A percentile compares a stretch with the other conserved stretches of the same genome.
These are phyloP conservation scores for Spathaspora arborariae DNA, from an alignment of 805 yeast species.

Conservation along the genomic window DNA sequence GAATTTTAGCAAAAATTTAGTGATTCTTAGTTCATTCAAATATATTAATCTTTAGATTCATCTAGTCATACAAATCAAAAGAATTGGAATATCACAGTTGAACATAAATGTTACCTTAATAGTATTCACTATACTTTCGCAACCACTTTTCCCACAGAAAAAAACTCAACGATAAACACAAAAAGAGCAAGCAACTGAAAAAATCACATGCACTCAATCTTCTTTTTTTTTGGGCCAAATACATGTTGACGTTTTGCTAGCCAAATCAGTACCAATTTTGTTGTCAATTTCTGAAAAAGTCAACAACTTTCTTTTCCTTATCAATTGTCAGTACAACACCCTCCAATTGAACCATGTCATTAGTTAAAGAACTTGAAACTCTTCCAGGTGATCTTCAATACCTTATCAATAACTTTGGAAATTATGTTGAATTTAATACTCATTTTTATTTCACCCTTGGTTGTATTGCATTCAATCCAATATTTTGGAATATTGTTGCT, in stretches of 20 bases:
- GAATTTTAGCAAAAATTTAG: too few relatives aligned
- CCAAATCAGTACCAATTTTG: neutral
- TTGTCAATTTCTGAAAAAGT: neutral
- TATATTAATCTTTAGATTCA: neutral
- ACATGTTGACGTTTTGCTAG: neutral
- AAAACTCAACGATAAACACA: neutral
- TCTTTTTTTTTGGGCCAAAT: neutral
- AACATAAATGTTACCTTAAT: too few relatives aligned
- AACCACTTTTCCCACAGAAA: neutral
- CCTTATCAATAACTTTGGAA: conserved; percentile 14
- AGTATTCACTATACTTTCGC: too few relatives aligned
- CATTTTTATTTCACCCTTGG: conserved; percentile 43
- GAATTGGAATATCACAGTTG: too few relatives aligned
- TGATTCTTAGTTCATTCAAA: too few relatives aligned
- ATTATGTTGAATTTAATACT: conserved; percentile 19
- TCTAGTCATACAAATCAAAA: neutral
- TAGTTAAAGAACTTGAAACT: conserved; percentile 3
- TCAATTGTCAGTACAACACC: too few relatives aligned
- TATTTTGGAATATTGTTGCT: conserved; percentile 93
- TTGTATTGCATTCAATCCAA: conserved; percentile 85
- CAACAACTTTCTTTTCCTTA: neutral
- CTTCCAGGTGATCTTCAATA: conserved; percentile 15
- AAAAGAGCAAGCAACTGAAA: neutral
- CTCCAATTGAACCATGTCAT: neutral
- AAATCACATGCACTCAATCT: neutral